Evolutionary conservation across 2,329 filamentous ascomycete species (phyloP).

Genomic region (Sporothrix humicola): DNA sequence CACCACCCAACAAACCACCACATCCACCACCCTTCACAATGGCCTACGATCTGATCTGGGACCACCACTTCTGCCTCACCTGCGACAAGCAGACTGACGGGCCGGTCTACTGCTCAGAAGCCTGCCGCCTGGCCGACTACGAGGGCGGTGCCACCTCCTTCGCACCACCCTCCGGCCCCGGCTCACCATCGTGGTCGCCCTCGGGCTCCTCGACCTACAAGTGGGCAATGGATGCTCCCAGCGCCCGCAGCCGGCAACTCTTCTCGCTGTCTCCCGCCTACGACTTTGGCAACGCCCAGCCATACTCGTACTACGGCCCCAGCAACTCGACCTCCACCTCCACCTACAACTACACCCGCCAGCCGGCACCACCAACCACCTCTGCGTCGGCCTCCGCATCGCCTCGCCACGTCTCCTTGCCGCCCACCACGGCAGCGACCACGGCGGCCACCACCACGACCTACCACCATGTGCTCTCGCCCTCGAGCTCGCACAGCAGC

Average conservation of each 20-base stretch:
- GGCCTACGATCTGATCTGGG: slow-evolving; percentile 70
- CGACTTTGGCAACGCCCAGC: slow-evolving; percentile 71
- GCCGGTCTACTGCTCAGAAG: slow-evolving; percentile 88
- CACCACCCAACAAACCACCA: background rate
- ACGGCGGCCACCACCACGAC: slow-evolving; percentile 39
- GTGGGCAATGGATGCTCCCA: slow-evolving; percentile 49
- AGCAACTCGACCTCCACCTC: slow-evolving; percentile 44
- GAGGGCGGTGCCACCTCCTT: slow-evolving; percentile 72
- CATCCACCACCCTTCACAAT: slow-evolving; percentile 39
- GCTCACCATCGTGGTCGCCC: slow-evolving; percentile 58
- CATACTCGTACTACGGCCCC: slow-evolving; percentile 58
- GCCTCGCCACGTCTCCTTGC: slow-evolving; percentile 29
- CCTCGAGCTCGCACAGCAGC: slow-evolving; percentile 83
- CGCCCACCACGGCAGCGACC: slow-evolving; percentile 29
- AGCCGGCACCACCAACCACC: slow-evolving; percentile 40
- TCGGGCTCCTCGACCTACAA: slow-evolving; percentile 54
- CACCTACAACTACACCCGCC: slow-evolving; percentile 43
- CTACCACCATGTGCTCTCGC: slow-evolving; percentile 59
- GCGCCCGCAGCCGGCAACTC: slow-evolving; percentile 47
- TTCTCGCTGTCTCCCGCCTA: slow-evolving; percentile 77
- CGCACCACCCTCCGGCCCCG: slow-evolving; percentile 60
- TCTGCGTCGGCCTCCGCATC: background rate
- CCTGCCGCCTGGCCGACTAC: slow-evolving; percentile 85
- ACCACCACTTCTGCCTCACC: slow-evolving; percentile 89
- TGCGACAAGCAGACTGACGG: slow-evolving; percentile 88